phyloP scores from a whole-genome alignment of 441 rosid genomes.

The Monsonia emarginata region DNA sequence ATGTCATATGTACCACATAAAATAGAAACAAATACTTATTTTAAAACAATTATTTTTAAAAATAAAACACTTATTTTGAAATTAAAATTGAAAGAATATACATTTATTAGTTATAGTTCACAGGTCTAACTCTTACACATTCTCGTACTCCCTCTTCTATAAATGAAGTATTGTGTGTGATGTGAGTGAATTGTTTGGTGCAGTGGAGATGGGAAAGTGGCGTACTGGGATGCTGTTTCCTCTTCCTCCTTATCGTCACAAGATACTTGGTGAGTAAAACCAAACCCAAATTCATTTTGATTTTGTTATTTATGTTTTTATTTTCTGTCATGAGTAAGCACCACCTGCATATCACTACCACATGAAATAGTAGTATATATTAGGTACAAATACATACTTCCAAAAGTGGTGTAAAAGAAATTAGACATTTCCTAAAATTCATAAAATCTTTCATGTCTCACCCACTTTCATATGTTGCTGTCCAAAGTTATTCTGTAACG shows the following conservation, averaged over 20 bases:
- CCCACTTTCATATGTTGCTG: neutral
- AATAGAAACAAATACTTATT: too few relatives aligned
- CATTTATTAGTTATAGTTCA: too few relatives aligned
- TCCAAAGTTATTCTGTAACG: neutral
- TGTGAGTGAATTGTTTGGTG: neutral
- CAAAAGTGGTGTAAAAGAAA: too few relatives aligned
- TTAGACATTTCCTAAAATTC: neutral
- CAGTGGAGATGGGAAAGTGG: constrained; percentile 78
- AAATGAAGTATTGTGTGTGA: too few relatives aligned
- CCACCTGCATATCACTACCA: neutral
- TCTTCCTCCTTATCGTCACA: constrained; percentile 50
- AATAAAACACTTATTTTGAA: too few relatives aligned
- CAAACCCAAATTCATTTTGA: neutral
- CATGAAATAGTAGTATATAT: neutral
- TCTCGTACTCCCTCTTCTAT: too few relatives aligned
- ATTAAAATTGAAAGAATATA: too few relatives aligned
- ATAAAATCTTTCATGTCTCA: neutral
- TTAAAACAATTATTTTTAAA: too few relatives aligned
- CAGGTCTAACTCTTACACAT: too few relatives aligned
- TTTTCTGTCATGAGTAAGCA: neutral
- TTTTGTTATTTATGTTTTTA: too few relatives aligned
- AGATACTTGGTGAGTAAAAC: constrained; percentile 45
- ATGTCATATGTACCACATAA: too few relatives aligned
- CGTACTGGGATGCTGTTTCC: constrained; percentile 50
- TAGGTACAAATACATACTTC: too few relatives aligned